Base-by-base conservation (phyloP, 1,139 yeast species). In the Diutina siamensis region DNA sequence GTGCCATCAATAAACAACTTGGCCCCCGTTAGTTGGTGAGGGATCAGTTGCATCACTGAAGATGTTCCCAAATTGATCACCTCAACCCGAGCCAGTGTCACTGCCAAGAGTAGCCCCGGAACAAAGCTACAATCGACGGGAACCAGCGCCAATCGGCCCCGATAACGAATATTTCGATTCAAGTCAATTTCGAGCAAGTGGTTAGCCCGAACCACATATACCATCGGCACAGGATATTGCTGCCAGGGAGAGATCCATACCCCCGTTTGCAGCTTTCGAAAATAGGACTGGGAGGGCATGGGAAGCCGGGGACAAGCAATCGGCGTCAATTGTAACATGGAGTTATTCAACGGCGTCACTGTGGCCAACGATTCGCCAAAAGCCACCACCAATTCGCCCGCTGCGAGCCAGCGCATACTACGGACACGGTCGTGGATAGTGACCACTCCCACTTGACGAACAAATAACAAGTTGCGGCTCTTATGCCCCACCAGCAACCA, bases 231-330 rank as follows among this genome's bases (percentile, higher is more conserved):
- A 32, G 19, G 32, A 4, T 15, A 7, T 15, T 22, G 42, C 34
- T 31, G 34, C 34, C 34, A 31, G 5, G 40, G 40, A 8, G 42
- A 38, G 4, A 38, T 38, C 42, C 42, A 38, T 18, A 38, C 42
- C n/a, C 15, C 21, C n/a, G 42, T n/a, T 7, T 17, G 19, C 20
- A 15, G 33, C 4, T 25, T 25, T 4, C 42, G 31, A 15, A 38
- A 38, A 25, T 38, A 38, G 7, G 33, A 25, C 7, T 25, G 31
- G n/a, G 31, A 25, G 8, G 32, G 42, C 3, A 25, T 10, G 5
- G 42, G 42, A 25, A 38, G 42, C 4, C 19, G 31, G 1, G 42
- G 42, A 13, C 18, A 25, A 12, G 31, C 10, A 8, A 38, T 25
- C 13, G 25, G 9, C 5, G 28, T 9, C 7, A 25, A 4, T 15